Conservation (phyloP, 345 rosid genomes). For the Triadica sebifera region DNA sequence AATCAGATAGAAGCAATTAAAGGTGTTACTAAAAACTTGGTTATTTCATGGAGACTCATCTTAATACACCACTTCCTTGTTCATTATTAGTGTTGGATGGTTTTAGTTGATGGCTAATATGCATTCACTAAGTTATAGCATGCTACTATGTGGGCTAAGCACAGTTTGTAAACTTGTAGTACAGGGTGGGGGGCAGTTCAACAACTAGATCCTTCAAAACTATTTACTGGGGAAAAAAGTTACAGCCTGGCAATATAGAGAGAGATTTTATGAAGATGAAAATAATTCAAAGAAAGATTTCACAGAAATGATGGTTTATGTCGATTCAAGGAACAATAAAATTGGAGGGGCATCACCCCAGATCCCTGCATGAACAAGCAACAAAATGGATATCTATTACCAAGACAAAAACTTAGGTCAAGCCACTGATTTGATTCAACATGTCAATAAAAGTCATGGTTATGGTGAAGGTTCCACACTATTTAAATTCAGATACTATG, state of each 20-base stretch:
- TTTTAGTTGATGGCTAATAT: background rate
- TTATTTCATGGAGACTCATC: background rate
- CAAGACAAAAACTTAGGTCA: background rate
- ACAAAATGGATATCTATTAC: background rate
- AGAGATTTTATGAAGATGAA: background rate
- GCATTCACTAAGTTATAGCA: background rate
- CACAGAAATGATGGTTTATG: too few relatives aligned
- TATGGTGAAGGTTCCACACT: slow-evolving; percentile 19
- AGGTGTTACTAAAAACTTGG: background rate
- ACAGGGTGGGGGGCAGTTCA: background rate
- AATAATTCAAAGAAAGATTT: too few relatives aligned
- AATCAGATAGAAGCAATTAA: background rate
- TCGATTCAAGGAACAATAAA: too few relatives aligned
- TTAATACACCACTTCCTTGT: background rate
- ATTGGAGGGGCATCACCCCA: too few relatives aligned
- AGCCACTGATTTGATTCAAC: too few relatives aligned
- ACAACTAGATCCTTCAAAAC: background rate
- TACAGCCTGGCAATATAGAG: background rate
- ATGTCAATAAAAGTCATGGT: too few relatives aligned
- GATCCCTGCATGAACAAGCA: too few relatives aligned
- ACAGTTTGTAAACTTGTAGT: background rate
- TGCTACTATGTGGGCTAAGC: background rate
- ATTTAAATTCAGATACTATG: slow-evolving; percentile 40
- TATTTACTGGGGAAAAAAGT: background rate
- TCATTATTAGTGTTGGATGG: background rate